A percentile compares a stretch with the other conserved stretches of the same genome.
Conservation (phyloP, 2,329 filamentous ascomycete species). For the Scorias spongiosa region DNA sequence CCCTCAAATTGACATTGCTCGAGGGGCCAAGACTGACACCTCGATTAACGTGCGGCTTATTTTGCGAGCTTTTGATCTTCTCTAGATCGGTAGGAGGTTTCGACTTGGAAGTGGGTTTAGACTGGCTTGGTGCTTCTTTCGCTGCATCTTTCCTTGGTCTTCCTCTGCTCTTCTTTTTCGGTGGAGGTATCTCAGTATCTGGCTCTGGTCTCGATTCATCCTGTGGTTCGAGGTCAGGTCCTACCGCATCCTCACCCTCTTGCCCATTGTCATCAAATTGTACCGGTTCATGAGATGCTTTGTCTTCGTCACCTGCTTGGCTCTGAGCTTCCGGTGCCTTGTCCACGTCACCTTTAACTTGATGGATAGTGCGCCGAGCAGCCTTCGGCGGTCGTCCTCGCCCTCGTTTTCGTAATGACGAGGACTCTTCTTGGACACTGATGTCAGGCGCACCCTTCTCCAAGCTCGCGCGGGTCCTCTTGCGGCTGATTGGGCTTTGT, state of each 20-base stretch:
- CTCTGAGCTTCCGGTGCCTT: background rate
- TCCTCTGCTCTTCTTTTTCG: slow-evolving; percentile 1
- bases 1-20: slow-evolving; percentile 21
- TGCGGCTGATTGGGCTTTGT: background rate
- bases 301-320: background rate
- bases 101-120: background rate
- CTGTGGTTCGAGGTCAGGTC: too few species aligned
- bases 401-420: too few species aligned
- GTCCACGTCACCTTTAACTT: background rate
- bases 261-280: background rate
- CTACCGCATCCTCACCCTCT: too few species aligned
- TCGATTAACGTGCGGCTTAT: slow-evolving; percentile 1
- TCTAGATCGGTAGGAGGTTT: background rate
- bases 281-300: background rate
- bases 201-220: background rate
- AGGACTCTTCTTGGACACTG: too few species aligned
- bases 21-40: slow-evolving; percentile 16
- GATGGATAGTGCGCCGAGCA: background rate
- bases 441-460: too few species aligned
- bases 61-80: slow-evolving; percentile 2
- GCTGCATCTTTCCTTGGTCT: background rate
- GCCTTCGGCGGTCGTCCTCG: too few species aligned
- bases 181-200: slow-evolving; percentile 1
- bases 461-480: too few species aligned
- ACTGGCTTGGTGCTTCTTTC: background rate